Conservation (phyloP, 768 basidiomycete species). For the Termitomyces bulborhizus region DNA sequence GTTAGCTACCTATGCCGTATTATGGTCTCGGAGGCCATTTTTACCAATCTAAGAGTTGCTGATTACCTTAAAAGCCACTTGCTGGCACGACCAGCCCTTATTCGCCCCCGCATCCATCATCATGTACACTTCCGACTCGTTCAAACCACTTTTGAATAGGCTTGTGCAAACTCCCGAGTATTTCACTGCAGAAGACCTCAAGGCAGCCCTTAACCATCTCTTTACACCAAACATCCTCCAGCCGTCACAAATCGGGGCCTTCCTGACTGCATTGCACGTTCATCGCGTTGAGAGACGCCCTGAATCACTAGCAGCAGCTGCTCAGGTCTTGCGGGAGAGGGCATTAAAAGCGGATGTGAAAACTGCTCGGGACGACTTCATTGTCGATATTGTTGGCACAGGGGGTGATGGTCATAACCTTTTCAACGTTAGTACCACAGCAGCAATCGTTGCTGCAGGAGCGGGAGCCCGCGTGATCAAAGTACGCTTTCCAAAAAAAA, state of each 20-base stretch:
- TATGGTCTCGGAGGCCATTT: neutral
- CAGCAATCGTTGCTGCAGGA: slow-evolving; percentile 90
- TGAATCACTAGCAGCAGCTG: slow-evolving; percentile 74
- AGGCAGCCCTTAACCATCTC: slow-evolving; percentile 65
- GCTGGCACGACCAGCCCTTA: neutral
- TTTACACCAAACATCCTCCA: slow-evolving; percentile 58
- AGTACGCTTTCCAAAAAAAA: slow-evolving; percentile 30
- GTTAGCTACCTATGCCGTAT: too few species aligned
- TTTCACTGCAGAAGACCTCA: slow-evolving; percentile 75
- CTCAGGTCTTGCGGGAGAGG: slow-evolving; percentile 63
- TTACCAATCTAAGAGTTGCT: neutral
- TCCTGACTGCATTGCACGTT: slow-evolving; percentile 81
- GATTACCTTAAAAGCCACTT: slow-evolving; percentile 3
- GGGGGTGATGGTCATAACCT: slow-evolving; percentile 95
- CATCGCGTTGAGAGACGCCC: slow-evolving; percentile 72
- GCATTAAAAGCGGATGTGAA: slow-evolving; percentile 59
- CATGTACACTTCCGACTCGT: slow-evolving; percentile 35
- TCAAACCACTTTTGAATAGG: slow-evolving; percentile 73
- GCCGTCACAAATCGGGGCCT: slow-evolving; percentile 81
- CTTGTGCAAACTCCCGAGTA: slow-evolving; percentile 77
- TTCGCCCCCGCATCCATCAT: slow-evolving; percentile 6
- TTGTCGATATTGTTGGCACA: slow-evolving; percentile 79
- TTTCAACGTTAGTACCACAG: slow-evolving; percentile 95
- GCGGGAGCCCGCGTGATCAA: slow-evolving; percentile 92
- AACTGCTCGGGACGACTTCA: slow-evolving; percentile 59